Base-by-base conservation (phyloP, 768 basidiomycete genomes). In the Agaricus subrufescens region DNA sequence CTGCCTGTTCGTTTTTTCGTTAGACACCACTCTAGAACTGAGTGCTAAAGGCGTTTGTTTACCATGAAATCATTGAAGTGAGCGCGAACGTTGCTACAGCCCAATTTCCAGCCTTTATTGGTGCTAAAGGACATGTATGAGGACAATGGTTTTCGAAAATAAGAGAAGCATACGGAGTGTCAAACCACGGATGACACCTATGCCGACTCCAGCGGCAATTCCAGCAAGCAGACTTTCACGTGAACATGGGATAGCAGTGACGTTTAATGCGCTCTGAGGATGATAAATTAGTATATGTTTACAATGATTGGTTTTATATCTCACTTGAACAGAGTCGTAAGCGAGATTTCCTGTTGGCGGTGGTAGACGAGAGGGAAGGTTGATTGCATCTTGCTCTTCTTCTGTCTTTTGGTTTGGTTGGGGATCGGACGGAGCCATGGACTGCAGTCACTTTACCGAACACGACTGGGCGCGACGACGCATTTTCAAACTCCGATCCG, bases 151-250 rank as follows among this genome's bases (percentile, higher is more conserved):
- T 19, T 49, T 12, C 23, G 8, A 10, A 12, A 27, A 23, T 31
- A 31, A 19, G 34, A 39, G 26, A 31, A 2, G 75, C 85, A 54
- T 67, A 90, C 90, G 74, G 10, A 82, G 70, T 63, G 79, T 79
- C 62, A 91, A 69, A 2, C 83, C 85, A 54, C 90, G 80, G 52
- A 92, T 81, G 53, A 87, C 73, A 19, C 91, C 91, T 53, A 93
- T 80, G 1, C 89, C 91, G 1, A 77, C 78, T 12, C 91, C 91
- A 56, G 86, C 84, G n/a, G 84, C 86, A 61, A 93, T 91, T 12
- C 91, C 91, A 50, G 78, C 81, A 60, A 93, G 70, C 38, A 93
- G 70, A 65, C 87, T 87, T 58, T 81, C 86, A 38, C 91, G 77
- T 47, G 86, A 87, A 64, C 91, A 93, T 2, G 89, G 91, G 10